These are phyloP conservation scores for Neurospora crassa DNA, from an alignment of 2,329 filamentous ascomycete genomes.

Conservation along the genomic window DNA sequence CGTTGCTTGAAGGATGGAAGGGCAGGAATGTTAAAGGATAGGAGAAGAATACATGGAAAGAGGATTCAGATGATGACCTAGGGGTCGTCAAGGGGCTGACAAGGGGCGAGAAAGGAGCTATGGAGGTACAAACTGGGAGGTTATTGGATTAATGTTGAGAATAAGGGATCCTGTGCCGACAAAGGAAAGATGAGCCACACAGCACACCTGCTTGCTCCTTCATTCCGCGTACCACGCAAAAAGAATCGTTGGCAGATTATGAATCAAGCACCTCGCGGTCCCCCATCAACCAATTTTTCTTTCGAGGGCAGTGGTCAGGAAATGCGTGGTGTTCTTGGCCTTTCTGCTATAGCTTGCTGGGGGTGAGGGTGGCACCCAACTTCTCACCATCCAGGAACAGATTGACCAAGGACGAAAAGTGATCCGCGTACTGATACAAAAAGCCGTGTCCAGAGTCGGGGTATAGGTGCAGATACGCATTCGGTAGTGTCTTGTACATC, in stretches of 20 bases:
- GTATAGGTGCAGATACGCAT: slow-evolving; percentile 13
- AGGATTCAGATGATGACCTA: background rate
- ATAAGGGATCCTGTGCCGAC: background rate
- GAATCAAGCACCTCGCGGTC: background rate
- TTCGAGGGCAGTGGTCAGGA: background rate
- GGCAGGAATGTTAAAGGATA: background rate
- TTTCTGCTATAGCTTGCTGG: background rate
- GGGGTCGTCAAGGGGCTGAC: background rate
- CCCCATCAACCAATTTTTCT: background rate
- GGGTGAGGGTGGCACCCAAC: background rate
- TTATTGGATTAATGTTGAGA: background rate
- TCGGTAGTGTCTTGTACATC: slow-evolving; percentile 26
- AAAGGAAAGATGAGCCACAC: background rate
- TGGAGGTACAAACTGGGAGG: background rate
- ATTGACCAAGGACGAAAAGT: slow-evolving; percentile 7
- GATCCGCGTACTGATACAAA: slow-evolving; percentile 13
- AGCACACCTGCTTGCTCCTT: background rate
- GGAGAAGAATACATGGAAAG: background rate
- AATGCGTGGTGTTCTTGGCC: background rate
- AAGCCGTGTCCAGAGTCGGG: slow-evolving; percentile 14
- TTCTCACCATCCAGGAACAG: background rate
- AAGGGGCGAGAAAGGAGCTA: background rate
- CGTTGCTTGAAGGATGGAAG: slow-evolving; percentile 8
- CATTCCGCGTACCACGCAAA: background rate
- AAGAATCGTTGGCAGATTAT: background rate